phyloP scores from a whole-genome alignment of 225 moss, liverwort and hornwort genomes.

The Pleurozium schreberi region DNA sequence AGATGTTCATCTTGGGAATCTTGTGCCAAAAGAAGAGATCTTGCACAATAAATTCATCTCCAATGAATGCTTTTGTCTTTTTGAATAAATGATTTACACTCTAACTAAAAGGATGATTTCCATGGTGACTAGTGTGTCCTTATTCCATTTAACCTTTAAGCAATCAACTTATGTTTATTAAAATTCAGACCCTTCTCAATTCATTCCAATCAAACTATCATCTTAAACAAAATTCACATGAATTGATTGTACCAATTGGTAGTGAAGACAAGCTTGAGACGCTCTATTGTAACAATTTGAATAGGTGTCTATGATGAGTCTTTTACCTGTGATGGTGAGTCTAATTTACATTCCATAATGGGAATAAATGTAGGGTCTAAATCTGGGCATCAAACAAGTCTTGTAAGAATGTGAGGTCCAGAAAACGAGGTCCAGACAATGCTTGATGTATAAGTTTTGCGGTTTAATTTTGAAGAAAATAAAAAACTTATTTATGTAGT shows the following conservation, averaged over 20 bases:
- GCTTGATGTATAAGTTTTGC: not conserved
- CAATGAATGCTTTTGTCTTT: not conserved
- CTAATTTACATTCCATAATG: not conserved
- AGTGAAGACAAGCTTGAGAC: too few species aligned
- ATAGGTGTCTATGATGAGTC: not conserved
- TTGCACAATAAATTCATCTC: not conserved
- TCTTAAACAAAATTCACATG: too few species aligned
- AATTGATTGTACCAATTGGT: too few species aligned
- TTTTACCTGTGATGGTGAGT: not conserved
- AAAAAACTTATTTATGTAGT: not conserved
- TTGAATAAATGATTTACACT: not conserved
- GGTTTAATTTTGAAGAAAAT: not conserved
- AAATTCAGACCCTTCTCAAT: too few species aligned
- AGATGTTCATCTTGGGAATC: not conserved
- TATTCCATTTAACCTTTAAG: too few species aligned
- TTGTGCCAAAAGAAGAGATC: not conserved
- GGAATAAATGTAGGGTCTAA: not conserved
- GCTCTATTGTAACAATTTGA: too few species aligned
- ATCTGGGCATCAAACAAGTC: rapidly evolving
- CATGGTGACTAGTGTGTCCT: rapidly evolving
- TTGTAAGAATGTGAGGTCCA: not conserved
- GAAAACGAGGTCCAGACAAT: too few species aligned
- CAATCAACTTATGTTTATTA: too few species aligned
- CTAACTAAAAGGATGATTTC: rapidly evolving
- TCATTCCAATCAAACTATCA: too few species aligned